phyloP scores from a whole-genome alignment of 2,329 filamentous ascomycete genomes.

The Paecilomyces sp. region DNA sequence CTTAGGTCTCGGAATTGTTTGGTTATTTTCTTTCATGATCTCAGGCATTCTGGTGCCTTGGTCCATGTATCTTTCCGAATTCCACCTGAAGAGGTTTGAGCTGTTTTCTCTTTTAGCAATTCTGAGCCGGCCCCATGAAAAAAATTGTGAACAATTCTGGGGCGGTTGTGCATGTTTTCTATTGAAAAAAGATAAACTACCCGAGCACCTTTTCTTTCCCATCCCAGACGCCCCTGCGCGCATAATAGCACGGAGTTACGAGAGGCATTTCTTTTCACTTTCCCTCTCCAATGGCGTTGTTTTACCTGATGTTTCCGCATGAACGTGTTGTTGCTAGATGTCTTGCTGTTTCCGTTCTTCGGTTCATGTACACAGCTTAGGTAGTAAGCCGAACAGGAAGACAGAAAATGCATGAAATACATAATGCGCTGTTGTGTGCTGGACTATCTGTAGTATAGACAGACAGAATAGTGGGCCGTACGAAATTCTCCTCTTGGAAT shows the following conservation, averaged over 20 bases:
- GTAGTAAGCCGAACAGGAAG: slow-evolving; percentile 2
- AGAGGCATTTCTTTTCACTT: slow-evolving; percentile 4
- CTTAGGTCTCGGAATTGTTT: slow-evolving; percentile 30
- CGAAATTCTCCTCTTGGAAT: background rate
- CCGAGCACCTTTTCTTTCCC: slow-evolving; percentile 17
- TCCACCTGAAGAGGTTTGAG: slow-evolving; percentile 10
- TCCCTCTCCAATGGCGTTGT: slow-evolving; percentile 2
- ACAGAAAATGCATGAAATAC: slow-evolving; percentile 3
- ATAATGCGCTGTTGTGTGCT: background rate
- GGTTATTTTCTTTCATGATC: slow-evolving; percentile 29
- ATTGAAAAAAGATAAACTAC: slow-evolving; percentile 14
- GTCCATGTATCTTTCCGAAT: slow-evolving; percentile 24
- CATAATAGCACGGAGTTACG: slow-evolving; percentile 18
- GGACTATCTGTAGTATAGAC: background rate
- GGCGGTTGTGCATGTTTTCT: slow-evolving; percentile 13
- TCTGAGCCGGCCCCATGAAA: slow-evolving; percentile 13
- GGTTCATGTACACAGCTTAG: slow-evolving; percentile 8
- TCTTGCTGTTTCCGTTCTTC: slow-evolving; percentile 2
- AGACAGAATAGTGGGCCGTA: background rate
- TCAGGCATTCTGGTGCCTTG: slow-evolving; percentile 18
- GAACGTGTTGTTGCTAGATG: background rate
- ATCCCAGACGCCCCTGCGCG: slow-evolving; percentile 8
- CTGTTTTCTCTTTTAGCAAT: slow-evolving; percentile 3
- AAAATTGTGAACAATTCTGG: slow-evolving; percentile 25
- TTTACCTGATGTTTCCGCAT: background rate